Evolutionary conservation across 176 grass and related monocot species (phyloP).

Genomic region (Ensete glaucum): DNA sequence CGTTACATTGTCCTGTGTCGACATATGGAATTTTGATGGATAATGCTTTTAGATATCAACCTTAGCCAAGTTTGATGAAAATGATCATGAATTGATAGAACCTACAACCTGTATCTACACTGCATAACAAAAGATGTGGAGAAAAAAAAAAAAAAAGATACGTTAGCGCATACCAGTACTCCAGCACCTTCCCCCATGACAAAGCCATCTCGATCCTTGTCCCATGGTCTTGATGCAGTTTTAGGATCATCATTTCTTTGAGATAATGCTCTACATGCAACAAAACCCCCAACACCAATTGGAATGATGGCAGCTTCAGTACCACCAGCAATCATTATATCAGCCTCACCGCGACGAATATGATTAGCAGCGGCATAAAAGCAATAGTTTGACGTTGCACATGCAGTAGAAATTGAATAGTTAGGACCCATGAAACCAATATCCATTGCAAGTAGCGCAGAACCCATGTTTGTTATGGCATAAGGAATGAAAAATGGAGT

Average conservation of each 20-base stretch:
- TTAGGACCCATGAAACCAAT: slow-evolving; percentile 98
- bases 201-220: slow-evolving; percentile 90
- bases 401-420: slow-evolving; percentile 96
- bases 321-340: slow-evolving; percentile 95
- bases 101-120: not conserved
- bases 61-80: not conserved
- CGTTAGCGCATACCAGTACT: slow-evolving; percentile 50
- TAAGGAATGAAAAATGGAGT: slow-evolving; percentile 98
- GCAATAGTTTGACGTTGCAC: slow-evolving; percentile 96
- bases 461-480: slow-evolving; percentile 95
- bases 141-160: slow-evolving; percentile 6
- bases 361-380: slow-evolving; percentile 96
- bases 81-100: not conserved
- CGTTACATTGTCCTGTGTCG: not conserved
- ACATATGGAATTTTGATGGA: not conserved
- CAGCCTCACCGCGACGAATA: slow-evolving; percentile 82
- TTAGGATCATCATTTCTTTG: slow-evolving; percentile 96
- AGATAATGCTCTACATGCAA: slow-evolving; percentile 95
- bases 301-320: slow-evolving; percentile 97
- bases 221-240: slow-evolving; percentile 99
- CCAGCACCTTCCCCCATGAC: slow-evolving; percentile 99
- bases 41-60: not conserved
- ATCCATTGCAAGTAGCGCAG: slow-evolving; percentile 89
- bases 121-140: not conserved
- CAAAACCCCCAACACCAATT: slow-evolving; percentile 90